Conservation (phyloP, 2,329 filamentous ascomycete genomes). For the Fusarium subglutinans region DNA sequence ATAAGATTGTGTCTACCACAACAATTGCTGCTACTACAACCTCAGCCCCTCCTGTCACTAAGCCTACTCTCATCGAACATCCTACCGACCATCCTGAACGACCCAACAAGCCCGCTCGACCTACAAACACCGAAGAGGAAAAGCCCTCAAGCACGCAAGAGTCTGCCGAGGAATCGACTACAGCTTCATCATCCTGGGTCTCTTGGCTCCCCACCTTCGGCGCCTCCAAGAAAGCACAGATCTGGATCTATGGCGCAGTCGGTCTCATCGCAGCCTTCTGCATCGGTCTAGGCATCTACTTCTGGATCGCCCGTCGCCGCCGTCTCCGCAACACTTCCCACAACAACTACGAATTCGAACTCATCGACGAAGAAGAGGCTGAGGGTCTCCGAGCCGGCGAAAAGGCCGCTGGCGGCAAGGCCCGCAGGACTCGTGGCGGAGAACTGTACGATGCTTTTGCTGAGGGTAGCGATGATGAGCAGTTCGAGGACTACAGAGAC, state of each 20-base stretch:
- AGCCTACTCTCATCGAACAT: conserved; percentile 55
- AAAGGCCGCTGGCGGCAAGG: conserved; percentile 56
- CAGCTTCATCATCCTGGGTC: conserved; percentile 75
- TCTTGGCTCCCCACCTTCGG: conserved; percentile 93
- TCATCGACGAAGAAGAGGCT: conserved; percentile 83
- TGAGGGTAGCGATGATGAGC: conserved; percentile 78
- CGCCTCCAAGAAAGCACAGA: conserved; percentile 84
- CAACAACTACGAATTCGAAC: conserved; percentile 93
- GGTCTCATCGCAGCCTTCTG: conserved; percentile 89
- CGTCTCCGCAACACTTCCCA: conserved; percentile 77
- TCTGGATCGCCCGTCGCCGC: conserved; percentile 81
- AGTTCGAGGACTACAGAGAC: conserved; percentile 55
- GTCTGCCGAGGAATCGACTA: conserved; percentile 51
- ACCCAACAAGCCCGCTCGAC: conserved; percentile 61
- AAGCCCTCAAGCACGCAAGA: conserved; percentile 44
- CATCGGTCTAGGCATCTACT: conserved; percentile 79
- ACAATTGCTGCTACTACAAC: conserved; percentile 71
- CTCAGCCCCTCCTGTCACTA: conserved; percentile 56
- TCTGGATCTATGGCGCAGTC: conserved; percentile 92
- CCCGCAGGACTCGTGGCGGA: conserved; percentile 73
- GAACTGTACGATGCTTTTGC: conserved; percentile 99
- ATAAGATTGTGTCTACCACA: conserved; percentile 65
- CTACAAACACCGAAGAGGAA: conserved; percentile 44
- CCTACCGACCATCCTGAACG: conserved; percentile 73
- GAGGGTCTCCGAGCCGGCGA: conserved; percentile 61